These are phyloP conservation scores for Pistacia vera DNA, from an alignment of 345 rosid species.

Conservation along the genomic window DNA sequence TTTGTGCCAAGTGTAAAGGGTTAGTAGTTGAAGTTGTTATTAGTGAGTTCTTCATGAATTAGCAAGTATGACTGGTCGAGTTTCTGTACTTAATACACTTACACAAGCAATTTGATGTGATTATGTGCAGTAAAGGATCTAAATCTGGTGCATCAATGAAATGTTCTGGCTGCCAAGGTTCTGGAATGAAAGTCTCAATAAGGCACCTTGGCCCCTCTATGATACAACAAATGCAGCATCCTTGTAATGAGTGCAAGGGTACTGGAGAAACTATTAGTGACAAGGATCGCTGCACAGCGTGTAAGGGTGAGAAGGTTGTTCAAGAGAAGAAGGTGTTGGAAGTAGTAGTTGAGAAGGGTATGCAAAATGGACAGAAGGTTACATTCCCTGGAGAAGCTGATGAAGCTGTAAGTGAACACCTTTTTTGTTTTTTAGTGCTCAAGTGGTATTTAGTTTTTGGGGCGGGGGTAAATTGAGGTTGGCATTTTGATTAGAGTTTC, in stretches of 20 bases:
- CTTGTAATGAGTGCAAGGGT: slow-evolving; percentile 76
- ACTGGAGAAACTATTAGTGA: slow-evolving; percentile 72
- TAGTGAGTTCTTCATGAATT: background rate
- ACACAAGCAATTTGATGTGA: background rate
- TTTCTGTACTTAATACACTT: background rate
- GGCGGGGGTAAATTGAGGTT: background rate
- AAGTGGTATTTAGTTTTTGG: background rate
- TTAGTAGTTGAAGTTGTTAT: slow-evolving; percentile 26
- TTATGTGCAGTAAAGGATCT: slow-evolving; percentile 61
- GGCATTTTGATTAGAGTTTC: background rate
- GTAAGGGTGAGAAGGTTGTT: slow-evolving; percentile 74
- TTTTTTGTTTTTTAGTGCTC: background rate
- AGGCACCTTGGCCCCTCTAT: slow-evolving; percentile 74
- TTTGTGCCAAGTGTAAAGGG: slow-evolving; percentile 95
- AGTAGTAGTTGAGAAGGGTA: slow-evolving; percentile 74
- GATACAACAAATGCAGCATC: slow-evolving; percentile 86
- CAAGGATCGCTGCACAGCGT: slow-evolving; percentile 69
- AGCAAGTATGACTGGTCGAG: background rate
- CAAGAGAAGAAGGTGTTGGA: slow-evolving; percentile 76
- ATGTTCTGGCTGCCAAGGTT: slow-evolving; percentile 73
- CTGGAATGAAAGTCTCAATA: slow-evolving; percentile 75
- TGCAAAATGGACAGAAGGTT: slow-evolving; percentile 70
- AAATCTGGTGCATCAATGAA: slow-evolving; percentile 74
- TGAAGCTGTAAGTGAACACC: slow-evolving; percentile 51
- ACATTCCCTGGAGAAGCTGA: slow-evolving; percentile 79